Percentiles rank a stretch among this genome's conserved stretches.
Conservation (phyloP, 1,284 basidiomycete species). For the Microbotryum scabiosae region DNA sequence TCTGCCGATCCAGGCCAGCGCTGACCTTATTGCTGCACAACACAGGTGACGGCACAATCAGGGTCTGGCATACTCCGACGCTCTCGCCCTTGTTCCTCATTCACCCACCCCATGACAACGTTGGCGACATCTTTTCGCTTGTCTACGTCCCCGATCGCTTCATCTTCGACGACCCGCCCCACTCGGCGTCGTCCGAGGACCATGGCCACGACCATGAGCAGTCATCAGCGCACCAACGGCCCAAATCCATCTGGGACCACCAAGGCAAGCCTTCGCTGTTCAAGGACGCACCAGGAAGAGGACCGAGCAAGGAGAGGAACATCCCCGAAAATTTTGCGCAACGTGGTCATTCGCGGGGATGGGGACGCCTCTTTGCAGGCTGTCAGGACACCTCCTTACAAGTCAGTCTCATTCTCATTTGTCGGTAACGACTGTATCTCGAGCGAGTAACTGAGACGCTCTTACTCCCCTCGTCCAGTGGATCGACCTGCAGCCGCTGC, state of each 20-base stretch:
- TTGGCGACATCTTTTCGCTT: constrained; percentile 85
- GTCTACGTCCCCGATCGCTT: constrained; percentile 53
- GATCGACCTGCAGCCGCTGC: constrained; percentile 25
- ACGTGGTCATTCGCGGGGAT: neutral
- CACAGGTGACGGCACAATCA: constrained; percentile 70
- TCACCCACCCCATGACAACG: constrained; percentile 71
- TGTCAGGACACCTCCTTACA: constrained; percentile 32
- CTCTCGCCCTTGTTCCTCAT: constrained; percentile 67
- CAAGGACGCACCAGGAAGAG: constrained; percentile 11
- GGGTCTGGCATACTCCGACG: constrained; percentile 76
- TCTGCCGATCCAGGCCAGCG: neutral
- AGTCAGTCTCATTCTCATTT: neutral
- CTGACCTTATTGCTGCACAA: neutral
- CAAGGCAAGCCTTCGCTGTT: constrained; percentile 53
- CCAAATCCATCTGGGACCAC: constrained; percentile 62
- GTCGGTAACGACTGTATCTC: neutral
- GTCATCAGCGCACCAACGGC: neutral
- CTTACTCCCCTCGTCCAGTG: constrained; percentile 9
- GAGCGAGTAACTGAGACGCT: neutral
- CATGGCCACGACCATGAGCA: neutral
- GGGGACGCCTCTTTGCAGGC: constrained; percentile 30
- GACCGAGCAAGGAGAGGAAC: constrained; percentile 1
- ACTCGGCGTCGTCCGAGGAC: neutral
- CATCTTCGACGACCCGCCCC: constrained; percentile 48
- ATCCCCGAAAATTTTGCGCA: no score